Evolutionary conservation across 2,329 filamentous ascomycete genomes (phyloP).

Genomic region (Pseudocercospora cruenta): DNA sequence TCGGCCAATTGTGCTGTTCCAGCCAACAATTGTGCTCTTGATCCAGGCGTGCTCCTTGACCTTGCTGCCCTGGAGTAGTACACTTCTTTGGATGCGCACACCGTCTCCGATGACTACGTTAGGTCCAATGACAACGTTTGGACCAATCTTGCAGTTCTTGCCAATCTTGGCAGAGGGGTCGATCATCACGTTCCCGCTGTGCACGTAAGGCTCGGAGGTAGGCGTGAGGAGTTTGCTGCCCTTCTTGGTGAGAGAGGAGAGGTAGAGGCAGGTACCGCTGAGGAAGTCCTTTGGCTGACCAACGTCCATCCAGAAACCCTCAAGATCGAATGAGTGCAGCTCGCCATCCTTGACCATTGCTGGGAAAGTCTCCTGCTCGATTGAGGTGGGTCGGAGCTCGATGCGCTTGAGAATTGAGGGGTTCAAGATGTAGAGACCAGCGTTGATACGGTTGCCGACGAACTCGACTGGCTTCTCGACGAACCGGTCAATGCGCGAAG

Average conservation of each 20-base stretch:
- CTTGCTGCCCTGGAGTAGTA: conserved; percentile 84
- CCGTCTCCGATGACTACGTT: conserved; percentile 91
- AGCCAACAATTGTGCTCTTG: conserved; percentile 97
- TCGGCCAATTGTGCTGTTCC: conserved; percentile 93
- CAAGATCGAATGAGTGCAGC: conserved; percentile 93
- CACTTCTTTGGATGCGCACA: conserved; percentile 89
- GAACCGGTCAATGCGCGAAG: conserved; percentile 94
- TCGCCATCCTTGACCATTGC: conserved; percentile 86
- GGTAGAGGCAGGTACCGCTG: conserved; percentile 92
- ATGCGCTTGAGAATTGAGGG: conserved; percentile 88
- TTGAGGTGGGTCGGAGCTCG: conserved; percentile 93
- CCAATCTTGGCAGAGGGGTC: conserved; percentile 94
- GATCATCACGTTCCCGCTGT: conserved; percentile 94
- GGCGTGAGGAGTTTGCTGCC: conserved; percentile 81
- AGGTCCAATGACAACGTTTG: conserved; percentile 94
- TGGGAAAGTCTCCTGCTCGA: conserved; percentile 98
- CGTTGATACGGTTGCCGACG: conserved; percentile 97
- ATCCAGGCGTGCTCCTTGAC: conserved; percentile 99
- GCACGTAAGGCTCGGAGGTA: conserved; percentile 72
- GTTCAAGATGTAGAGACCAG: conserved; percentile 97
- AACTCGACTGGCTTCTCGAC: conserved; percentile 99
- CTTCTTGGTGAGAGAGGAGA: conserved; percentile 89
- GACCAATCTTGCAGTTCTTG: conserved; percentile 96
- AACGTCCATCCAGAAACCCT: conserved; percentile 99
- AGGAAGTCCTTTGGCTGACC: conserved; percentile 99